Base-by-base conservation (phyloP, 2,329 filamentous ascomycete species). In the Ophiostoma populinum region DNA sequence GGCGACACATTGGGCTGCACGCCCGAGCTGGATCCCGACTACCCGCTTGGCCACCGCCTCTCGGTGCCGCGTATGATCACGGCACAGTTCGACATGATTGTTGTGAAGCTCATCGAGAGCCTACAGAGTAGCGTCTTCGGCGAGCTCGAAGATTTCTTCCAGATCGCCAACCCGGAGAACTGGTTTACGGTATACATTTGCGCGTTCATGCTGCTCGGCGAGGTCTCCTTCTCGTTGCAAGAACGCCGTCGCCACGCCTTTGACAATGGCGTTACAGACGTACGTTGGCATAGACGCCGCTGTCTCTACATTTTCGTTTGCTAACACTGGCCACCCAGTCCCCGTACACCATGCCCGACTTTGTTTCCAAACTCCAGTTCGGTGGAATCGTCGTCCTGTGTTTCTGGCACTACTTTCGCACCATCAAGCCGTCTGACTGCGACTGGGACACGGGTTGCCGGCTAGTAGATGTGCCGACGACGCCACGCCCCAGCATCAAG, bases 371-470 rank as follows among this genome's bases (percentile, higher is more conserved):
- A 6, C 49, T 66, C 2, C 63, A 67, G 12, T 49, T 55, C 10
- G 54, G 61, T 5, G 61, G 57, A 19, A 63, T 59, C 33, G 57
- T 57, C 34, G 49, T 67, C 19, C 56, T 68, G 2, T 48, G 51
- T 9, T 52, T 65, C 35, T 68, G 65, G 65, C 60, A 64, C 32
- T 67, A 67, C 43, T 67, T 58, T 47, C 61, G 58, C 37, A 54
- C 52, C 21, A 43, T 42, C 38, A 40, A 43, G 12, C 42, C 63
- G 7, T 40, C 45, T 22, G 40, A 51, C 21, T 54, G 52, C 0
- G 48, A 46, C 6, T 40, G 40, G 13, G 42, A 41, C 5, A 50
- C 52, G 16, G 41, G 43, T 6, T 45, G 43, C 30, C 34, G 42
- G 17, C 38, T 42, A 2, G 31, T 43, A 15, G 29, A 40, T 11